Base-by-base conservation (phyloP, 2,329 filamentous ascomycete species). In the Apiospora rasikravindrae region DNA sequence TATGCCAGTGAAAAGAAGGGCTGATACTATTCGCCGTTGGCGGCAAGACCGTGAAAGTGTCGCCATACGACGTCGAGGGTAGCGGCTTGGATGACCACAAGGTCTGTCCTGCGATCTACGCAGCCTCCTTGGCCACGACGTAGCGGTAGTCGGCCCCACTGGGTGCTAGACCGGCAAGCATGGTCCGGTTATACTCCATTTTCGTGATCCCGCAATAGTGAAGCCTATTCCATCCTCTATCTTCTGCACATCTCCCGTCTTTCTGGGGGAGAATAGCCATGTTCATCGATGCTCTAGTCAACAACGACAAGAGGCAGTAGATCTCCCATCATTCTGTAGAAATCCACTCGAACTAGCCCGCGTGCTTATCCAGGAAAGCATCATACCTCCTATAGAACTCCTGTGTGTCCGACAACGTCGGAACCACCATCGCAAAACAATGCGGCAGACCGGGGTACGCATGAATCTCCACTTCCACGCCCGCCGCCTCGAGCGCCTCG, bases 391-490 rank as follows among this genome's bases (percentile, higher is more conserved):
- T 26, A 51, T 77, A 77, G 33, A 77, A 78, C 19, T 70, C 70
- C 29, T 69, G 47, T 26, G 76, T 74, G 42, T 72, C 71, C 24
- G 74, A 73, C n/a, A 74, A 70, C 6, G 70, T 72, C 10, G 70
- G 64, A 24, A 78, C 72, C 16, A 75, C 57, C 57, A 73, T 49
- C 33, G 75, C 78, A 70, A 83, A 83, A 66, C 77, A 79, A 72
- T 84, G 82, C 29, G 81, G 82, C 74, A 84, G 71, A 8, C 82
- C 82, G 26, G 74, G 70, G 71, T 81, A 83, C 29, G 77, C 73
- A 51, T 80, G 74, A n/a, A 82, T 69, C 66, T 81, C 77, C 24
- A 79, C 78, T 5, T 79, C 75, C 11, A 79, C 79, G 33, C 81
- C 81, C 7, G 80, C 81, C 0, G 74, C 75, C 68, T 78, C 64